Percentiles rank a stretch among this genome's conserved stretches.
These are phyloP conservation scores for Vachellia pachyceras DNA, from an alignment of 306 rosid species.

Conservation along the genomic window DNA sequence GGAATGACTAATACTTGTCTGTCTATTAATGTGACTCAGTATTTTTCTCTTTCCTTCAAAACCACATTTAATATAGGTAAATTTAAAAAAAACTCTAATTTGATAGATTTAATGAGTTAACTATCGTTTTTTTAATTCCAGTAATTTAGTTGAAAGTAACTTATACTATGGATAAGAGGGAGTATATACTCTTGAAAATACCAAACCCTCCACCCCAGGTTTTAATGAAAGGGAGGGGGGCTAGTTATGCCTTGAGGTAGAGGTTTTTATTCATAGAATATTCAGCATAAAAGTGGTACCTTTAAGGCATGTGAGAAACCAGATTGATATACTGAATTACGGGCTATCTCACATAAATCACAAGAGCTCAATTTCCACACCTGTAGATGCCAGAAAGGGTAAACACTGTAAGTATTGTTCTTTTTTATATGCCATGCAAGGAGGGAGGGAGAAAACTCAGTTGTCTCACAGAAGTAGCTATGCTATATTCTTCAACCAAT, in stretches of 20 bases:
- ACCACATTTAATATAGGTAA: no score
- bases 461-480: slow-evolving; percentile 77
- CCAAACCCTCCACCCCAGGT: neutral
- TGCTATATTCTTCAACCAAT: slow-evolving; percentile 85
- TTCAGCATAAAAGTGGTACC: slow-evolving; percentile 43
- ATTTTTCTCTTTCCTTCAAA: no score
- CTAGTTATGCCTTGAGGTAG: neutral
- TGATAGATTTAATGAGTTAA: no score
- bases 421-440: neutral
- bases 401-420: neutral
- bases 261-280: slow-evolving; percentile 17
- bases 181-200: neutral
- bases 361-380: slow-evolving; percentile 89
- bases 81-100: no score
- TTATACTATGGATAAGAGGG: no score
- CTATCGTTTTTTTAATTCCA: no score
- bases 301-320: slow-evolving; percentile 86
- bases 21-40: no score
- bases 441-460: slow-evolving; percentile 35
- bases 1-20: no score
- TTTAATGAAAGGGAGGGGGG: neutral
- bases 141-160: no score
- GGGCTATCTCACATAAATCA: slow-evolving; percentile 86
- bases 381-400: slow-evolving; percentile 44
- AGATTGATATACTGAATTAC: slow-evolving; percentile 86